Evolutionary conservation across 2,329 filamentous ascomycete genomes (phyloP).

Genomic region (Aspergillus ibericus): DNA sequence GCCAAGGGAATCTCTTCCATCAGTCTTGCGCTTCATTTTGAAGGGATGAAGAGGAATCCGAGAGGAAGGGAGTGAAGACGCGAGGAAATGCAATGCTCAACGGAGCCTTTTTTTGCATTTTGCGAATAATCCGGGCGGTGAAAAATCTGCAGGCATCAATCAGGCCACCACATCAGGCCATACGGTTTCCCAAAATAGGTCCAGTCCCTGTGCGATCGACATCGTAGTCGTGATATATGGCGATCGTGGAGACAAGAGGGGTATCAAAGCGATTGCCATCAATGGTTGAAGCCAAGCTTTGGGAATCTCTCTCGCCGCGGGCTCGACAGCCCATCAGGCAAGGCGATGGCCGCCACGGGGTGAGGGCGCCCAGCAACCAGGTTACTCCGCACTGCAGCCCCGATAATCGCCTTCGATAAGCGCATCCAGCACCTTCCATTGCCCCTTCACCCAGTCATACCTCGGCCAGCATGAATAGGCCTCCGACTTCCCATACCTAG

Average conservation of each 20-base stretch:
- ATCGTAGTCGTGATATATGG: neutral
- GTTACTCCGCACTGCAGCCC: conserved; percentile 5
- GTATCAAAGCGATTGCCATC: neutral
- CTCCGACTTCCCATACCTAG: no score
- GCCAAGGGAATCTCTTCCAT: conserved; percentile 28
- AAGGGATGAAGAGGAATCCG: neutral
- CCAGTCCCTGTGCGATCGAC: neutral
- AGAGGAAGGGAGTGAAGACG: neutral
- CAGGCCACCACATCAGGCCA: conserved; percentile 23
- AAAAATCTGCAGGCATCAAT: conserved; percentile 16
- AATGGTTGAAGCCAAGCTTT: neutral
- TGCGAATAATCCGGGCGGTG: conserved; percentile 19
- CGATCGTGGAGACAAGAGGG: neutral
- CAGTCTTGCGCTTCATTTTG: conserved; percentile 49
- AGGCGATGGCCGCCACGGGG: no score
- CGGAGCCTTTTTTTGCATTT: conserved; percentile 11
- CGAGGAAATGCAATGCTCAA: neutral
- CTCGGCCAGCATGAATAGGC: neutral
- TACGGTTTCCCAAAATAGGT: conserved; percentile 1
- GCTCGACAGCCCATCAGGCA: no score
- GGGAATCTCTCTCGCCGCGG: no score
- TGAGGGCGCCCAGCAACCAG: neutral
- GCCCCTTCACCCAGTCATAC: neutral
- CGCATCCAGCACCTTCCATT: conserved; percentile 2
- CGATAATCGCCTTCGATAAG: conserved; percentile 9